These are phyloP conservation scores for Bacidia gigantensis DNA, from an alignment of 495 filamentous ascomycete genomes.

Conservation along the genomic window DNA sequence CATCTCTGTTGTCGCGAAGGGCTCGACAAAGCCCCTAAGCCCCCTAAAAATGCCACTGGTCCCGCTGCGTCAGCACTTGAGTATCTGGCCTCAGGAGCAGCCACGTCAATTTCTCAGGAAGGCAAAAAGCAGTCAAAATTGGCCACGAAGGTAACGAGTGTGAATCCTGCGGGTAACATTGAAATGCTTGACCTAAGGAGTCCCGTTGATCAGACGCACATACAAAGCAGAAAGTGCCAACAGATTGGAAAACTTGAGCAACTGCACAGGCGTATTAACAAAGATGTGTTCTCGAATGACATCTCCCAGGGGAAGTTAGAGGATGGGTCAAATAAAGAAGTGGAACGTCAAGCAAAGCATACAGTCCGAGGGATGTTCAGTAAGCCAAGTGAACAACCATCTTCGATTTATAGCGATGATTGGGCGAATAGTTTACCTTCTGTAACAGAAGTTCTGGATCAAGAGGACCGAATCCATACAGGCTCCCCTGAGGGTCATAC, in stretches of 20 bases:
- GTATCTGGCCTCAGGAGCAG: neutral
- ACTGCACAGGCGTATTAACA: conserved; percentile 24
- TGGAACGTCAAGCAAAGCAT: neutral
- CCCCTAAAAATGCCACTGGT: conserved; percentile 24
- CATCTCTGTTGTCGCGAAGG: conserved; percentile 87
- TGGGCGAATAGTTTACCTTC: conserved; percentile 31
- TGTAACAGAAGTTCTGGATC: conserved; percentile 21
- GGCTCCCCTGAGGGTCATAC: neutral
- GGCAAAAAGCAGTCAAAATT: neutral
- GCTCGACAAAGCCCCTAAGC: conserved; percentile 60
- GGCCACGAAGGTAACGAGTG: neutral
- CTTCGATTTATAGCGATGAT: conserved; percentile 27
- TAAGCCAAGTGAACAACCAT: conserved; percentile 9
- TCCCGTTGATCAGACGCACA: conserved; percentile 15
- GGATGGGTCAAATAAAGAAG: neutral
- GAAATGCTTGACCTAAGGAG: conserved; percentile 25
- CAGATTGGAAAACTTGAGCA: conserved; percentile 22
- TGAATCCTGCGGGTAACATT: conserved; percentile 9
- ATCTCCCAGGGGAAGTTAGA: neutral
- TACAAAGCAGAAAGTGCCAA: conserved; percentile 16
- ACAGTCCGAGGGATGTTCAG: neutral
- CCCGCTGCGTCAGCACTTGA: conserved; percentile 6
- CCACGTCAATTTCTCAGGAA: neutral
- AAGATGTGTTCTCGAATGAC: neutral
- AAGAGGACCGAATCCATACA: neutral